Percentiles rank a stretch among this genome's conserved stretches.
Evolutionary conservation across 169 alveolate genomes (phyloP).

Genomic region (Eimeria falciformis): DNA sequence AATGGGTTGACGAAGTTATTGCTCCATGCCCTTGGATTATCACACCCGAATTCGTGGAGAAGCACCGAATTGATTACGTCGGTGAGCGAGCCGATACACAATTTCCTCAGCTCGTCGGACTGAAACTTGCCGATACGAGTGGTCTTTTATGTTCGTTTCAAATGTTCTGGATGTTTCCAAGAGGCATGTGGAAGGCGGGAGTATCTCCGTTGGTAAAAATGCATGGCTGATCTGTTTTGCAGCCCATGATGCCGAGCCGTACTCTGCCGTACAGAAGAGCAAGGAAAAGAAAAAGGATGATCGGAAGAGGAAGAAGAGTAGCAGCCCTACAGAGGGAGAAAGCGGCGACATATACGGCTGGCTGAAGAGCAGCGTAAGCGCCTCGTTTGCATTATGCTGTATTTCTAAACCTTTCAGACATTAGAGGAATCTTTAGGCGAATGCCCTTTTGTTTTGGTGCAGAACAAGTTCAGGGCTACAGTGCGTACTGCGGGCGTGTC

Average conservation of each 20-base stretch:
- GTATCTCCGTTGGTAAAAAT: background rate
- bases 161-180: background rate
- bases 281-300: conserved; percentile 73
- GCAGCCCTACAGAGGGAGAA: conserved; percentile 79
- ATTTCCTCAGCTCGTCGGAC: background rate
- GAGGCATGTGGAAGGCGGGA: background rate
- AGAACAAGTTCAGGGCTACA: conserved; percentile 94
- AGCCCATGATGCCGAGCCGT: conserved; percentile 97
- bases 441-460: background rate
- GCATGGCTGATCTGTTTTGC: background rate
- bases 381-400: background rate
- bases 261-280: conserved; percentile 84
- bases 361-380: conserved; percentile 85
- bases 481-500: conserved; percentile 96
- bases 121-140: background rate
- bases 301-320: conserved; percentile 81
- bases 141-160: background rate
- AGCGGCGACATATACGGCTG: conserved; percentile 93
- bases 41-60: conserved; percentile 92
- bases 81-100: conserved; percentile 55
- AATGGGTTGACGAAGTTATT: conserved; percentile 98
- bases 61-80: conserved; percentile 93
- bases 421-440: background rate
- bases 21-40: conserved; percentile 98
- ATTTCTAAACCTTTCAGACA: background rate